phyloP scores from a whole-genome alignment of 2,329 filamentous ascomycete species.

The Calonectria leucothoes region DNA sequence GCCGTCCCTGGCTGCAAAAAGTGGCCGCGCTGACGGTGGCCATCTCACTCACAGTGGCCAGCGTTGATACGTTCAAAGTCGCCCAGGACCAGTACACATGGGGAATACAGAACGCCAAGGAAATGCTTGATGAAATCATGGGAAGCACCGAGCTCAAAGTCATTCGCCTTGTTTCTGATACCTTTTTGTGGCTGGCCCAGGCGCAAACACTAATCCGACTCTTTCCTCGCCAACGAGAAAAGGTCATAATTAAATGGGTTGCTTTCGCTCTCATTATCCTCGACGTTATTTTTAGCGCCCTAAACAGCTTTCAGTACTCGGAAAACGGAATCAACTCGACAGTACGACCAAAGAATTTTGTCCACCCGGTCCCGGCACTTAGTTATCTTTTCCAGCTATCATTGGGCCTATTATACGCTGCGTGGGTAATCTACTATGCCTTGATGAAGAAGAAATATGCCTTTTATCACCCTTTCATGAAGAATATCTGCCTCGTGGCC shows the following conservation, averaged over 20 bases:
- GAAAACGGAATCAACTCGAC: slow-evolving; percentile 63
- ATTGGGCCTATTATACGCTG: slow-evolving; percentile 87
- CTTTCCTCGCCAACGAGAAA: slow-evolving; percentile 96
- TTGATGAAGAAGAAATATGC: slow-evolving; percentile 92
- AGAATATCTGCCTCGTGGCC: slow-evolving; percentile 86
- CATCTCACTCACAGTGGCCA: slow-evolving; percentile 93
- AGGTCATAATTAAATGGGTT: slow-evolving; percentile 98
- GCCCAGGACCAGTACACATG: slow-evolving; percentile 83
- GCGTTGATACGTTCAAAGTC: slow-evolving; percentile 88
- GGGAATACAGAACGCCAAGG: slow-evolving; percentile 83
- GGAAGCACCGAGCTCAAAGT: slow-evolving; percentile 88
- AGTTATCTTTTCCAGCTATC: slow-evolving; percentile 92
- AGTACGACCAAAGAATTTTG: slow-evolving; percentile 79
- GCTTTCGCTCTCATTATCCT: slow-evolving; percentile 93
- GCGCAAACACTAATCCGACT: slow-evolving; percentile 96
- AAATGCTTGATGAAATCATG: slow-evolving; percentile 82
- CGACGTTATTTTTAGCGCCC: slow-evolving; percentile 89
- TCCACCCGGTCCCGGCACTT: slow-evolving; percentile 89
- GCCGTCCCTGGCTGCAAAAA: slow-evolving; percentile 93
- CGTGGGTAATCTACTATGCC: slow-evolving; percentile 94
- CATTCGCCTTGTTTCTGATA: slow-evolving; percentile 92
- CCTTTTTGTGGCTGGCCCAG: slow-evolving; percentile 97
- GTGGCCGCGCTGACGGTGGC: slow-evolving; percentile 79
- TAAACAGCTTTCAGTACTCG: slow-evolving; percentile 83
- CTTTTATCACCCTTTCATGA: slow-evolving; percentile 91